phyloP scores from a whole-genome alignment of 352 stramenopile species.

The Hyaloperonospora arabidopsidis region DNA sequence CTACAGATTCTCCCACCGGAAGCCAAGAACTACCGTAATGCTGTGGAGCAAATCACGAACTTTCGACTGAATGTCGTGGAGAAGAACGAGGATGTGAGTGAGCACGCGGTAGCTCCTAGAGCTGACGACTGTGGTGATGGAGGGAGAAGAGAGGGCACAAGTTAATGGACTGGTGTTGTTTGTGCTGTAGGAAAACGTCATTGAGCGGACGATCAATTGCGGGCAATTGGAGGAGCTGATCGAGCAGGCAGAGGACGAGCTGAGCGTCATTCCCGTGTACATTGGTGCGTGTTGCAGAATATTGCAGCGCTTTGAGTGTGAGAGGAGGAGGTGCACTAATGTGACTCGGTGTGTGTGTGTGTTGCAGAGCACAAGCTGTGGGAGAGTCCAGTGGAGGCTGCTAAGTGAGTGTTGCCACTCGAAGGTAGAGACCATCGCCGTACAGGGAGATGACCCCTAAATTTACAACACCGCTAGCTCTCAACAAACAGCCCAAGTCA shows the following conservation, averaged over 20 bases:
- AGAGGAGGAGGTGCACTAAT: slow-evolving; percentile 1
- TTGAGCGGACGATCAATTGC: slow-evolving; percentile 84
- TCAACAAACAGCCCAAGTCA: not conserved
- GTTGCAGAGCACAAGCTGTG: slow-evolving; percentile 76
- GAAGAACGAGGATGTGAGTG: slow-evolving; percentile 60
- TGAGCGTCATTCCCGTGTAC: slow-evolving; percentile 81
- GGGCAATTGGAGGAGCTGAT: slow-evolving; percentile 85
- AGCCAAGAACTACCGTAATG: slow-evolving; percentile 64
- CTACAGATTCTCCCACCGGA: slow-evolving; percentile 53
- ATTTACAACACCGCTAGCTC: not conserved
- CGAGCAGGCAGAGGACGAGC: slow-evolving; percentile 79
- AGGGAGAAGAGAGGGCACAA: slow-evolving; percentile 2
- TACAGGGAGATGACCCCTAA: not conserved
- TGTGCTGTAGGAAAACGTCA: slow-evolving; percentile 49
- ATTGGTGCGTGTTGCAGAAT: slow-evolving; percentile 46
- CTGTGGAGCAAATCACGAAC: slow-evolving; percentile 82
- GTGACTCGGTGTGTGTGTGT: slow-evolving; percentile 10
- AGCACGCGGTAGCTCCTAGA: too few relatives aligned
- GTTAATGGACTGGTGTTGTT: slow-evolving; percentile 1
- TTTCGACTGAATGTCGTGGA: slow-evolving; percentile 72
- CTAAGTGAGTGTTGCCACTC: slow-evolving; percentile 14
- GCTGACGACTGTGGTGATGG: not conserved
- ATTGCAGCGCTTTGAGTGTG: not conserved
- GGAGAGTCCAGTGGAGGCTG: slow-evolving; percentile 58
- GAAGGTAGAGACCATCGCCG: not conserved